Conservation (phyloP, 306 rosid genomes). For the Hippophae rhamnoides region DNA sequence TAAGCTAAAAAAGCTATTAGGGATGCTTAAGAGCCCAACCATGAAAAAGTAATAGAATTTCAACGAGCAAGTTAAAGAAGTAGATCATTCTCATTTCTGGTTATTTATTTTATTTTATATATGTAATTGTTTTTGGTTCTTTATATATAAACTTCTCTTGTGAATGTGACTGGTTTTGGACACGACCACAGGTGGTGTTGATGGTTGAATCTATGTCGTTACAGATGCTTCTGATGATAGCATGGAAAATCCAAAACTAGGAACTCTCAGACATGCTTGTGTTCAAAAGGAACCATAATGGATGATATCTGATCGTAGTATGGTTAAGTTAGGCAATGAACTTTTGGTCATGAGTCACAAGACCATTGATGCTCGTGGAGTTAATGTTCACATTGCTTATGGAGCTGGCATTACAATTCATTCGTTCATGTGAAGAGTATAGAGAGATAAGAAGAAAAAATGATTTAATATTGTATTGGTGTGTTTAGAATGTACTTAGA, state of each 20-base stretch:
- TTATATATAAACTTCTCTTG: too few relatives aligned
- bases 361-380: constrained; percentile 87
- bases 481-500: too few relatives aligned
- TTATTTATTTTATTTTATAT: neutral
- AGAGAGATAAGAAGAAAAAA: too few relatives aligned
- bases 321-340: constrained; percentile 42
- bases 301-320: constrained; percentile 51
- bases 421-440: too few relatives aligned
- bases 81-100: constrained; percentile 1
- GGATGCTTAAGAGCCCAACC: constrained; percentile 33
- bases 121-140: too few relatives aligned
- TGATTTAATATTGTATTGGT: too few relatives aligned
- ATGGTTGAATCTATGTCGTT: constrained; percentile 39
- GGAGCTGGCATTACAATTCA: constrained; percentile 68
- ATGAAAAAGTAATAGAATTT: constrained; percentile 1
- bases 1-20: constrained; percentile 33
- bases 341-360: constrained; percentile 48
- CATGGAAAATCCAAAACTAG: constrained; percentile 35
- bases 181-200: constrained; percentile 47
- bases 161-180: constrained; percentile 57
- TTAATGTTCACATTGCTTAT: constrained; percentile 34
- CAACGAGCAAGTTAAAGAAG: constrained; percentile 31
- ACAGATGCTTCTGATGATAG: constrained; percentile 46
- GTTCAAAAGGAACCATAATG: constrained; percentile 52
- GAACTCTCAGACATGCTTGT: constrained; percentile 52